These are phyloP conservation scores for Flaveria floridana DNA, from an alignment of 140 eudicot species.

Conservation along the genomic window DNA sequence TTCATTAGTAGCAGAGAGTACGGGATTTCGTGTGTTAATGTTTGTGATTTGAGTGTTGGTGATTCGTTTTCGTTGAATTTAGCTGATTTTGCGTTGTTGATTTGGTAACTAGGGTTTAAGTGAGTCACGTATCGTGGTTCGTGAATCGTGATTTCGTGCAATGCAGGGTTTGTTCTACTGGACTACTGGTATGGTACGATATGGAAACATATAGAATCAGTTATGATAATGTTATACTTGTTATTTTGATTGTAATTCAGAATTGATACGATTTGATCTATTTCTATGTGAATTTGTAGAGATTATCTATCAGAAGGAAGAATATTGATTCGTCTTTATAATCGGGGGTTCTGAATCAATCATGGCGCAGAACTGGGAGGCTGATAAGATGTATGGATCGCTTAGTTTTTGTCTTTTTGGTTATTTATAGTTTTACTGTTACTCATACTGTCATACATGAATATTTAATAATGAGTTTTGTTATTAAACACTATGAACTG, in stretches of 20 bases:
- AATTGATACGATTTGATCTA: neutral
- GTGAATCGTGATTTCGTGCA: constrained; percentile 19
- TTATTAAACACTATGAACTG: neutral
- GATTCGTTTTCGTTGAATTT: constrained; percentile 8
- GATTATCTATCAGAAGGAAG: constrained; percentile 27
- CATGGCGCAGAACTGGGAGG: constrained; percentile 99
- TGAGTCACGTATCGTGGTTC: constrained; percentile 9
- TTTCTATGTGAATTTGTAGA: constrained; percentile 30
- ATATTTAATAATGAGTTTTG: neutral
- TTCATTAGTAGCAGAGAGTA: constrained; percentile 2
- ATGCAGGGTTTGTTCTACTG: constrained; percentile 37
- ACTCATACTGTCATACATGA: neutral
- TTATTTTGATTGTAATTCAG: neutral
- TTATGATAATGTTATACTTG: neutral
- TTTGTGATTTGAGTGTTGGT: neutral
- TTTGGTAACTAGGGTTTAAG: constrained; percentile 14
- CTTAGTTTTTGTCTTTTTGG: neutral
- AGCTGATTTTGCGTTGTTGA: neutral
- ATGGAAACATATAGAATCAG: neutral
- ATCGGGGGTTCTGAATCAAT: constrained; percentile 23
- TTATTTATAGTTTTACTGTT: neutral
- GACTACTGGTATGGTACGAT: constrained; percentile 29
- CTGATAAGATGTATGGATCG: constrained; percentile 77
- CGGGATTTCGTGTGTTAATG: neutral
- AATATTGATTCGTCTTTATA: constrained; percentile 14